A percentile compares a stretch with the other conserved stretches of the same genome.
These are phyloP conservation scores for Thecaphora thlaspeos DNA, from an alignment of 1,284 basidiomycete genomes.

Conservation along the genomic window DNA sequence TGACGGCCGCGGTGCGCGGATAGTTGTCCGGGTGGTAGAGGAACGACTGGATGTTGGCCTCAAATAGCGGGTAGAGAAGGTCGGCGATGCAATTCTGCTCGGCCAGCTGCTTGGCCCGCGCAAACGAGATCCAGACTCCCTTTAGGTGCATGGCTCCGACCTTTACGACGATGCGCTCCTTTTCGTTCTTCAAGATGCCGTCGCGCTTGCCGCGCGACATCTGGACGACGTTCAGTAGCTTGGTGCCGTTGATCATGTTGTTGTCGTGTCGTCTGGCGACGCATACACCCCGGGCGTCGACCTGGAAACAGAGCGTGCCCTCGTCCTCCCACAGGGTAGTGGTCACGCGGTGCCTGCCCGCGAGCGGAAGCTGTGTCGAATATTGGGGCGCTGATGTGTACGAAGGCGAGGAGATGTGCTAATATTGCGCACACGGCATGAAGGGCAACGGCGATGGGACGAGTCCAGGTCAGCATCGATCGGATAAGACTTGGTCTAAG, in stretches of 20 bases:
- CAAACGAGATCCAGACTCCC: conserved; percentile 58
- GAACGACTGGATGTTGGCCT: conserved; percentile 57
- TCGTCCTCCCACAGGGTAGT: conserved; percentile 58
- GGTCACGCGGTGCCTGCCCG: conserved; percentile 54
- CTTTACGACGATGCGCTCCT: conserved; percentile 58
- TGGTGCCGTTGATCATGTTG: conserved; percentile 58
- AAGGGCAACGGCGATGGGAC: too few species aligned
- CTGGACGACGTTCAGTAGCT: conserved; percentile 56
- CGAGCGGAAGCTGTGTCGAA: conserved; percentile 50
- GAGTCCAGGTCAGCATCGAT: too few species aligned
- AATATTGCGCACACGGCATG: too few species aligned
- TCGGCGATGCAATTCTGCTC: conserved; percentile 56
- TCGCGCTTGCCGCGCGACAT: conserved; percentile 58
- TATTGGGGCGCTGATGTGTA: conserved; percentile 51
- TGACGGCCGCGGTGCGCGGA: conserved; percentile 54
- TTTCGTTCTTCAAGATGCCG: conserved; percentile 57
- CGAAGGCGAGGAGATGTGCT: conserved; percentile 37
- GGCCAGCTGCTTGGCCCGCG: conserved; percentile 54
- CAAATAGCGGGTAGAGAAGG: conserved; percentile 56
- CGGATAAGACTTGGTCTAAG: too few species aligned
- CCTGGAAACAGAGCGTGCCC: conserved; percentile 57
- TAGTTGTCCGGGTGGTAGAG: conserved; percentile 58
- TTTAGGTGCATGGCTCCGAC: conserved; percentile 58
- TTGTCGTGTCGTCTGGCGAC: conserved; percentile 57
- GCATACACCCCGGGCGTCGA: conserved; percentile 55